phyloP scores from a whole-genome alignment of 2,329 filamentous ascomycete genomes.

The Rasamsonia emersonii region DNA sequence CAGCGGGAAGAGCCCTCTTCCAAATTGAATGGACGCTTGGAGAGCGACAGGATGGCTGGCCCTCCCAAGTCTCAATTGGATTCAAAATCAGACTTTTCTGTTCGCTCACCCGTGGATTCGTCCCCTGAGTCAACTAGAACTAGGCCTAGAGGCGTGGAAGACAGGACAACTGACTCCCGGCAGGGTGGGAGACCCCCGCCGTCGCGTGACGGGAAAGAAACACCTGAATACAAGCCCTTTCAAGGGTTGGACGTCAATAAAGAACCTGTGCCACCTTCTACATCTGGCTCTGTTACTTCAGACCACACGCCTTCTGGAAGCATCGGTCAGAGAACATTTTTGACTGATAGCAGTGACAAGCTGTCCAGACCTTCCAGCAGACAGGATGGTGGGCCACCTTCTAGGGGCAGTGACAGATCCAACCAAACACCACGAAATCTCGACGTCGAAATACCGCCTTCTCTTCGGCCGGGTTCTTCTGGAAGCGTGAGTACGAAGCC shows the following conservation, averaged over 20 bases:
- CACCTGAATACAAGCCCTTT: constrained; percentile 13
- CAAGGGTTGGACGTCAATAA: constrained; percentile 11
- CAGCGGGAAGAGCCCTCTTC: constrained; percentile 18
- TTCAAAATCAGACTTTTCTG: constrained; percentile 16
- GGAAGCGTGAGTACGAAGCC: constrained; percentile 7
- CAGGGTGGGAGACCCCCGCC: constrained; percentile 18
- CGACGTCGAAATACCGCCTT: constrained; percentile 13
- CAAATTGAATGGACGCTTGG: constrained; percentile 16
- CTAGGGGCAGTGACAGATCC: constrained; percentile 22
- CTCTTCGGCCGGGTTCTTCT: constrained; percentile 15
- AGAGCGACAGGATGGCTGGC: constrained; percentile 12
- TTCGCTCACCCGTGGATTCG: constrained; percentile 9
- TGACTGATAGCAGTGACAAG: constrained; percentile 21
- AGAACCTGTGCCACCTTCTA: constrained; percentile 22
- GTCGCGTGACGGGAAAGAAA: constrained; percentile 19
- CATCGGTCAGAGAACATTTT: constrained; percentile 20
- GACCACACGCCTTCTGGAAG: too few relatives aligned
- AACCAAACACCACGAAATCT: constrained; percentile 10
- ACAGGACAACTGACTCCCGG: constrained; percentile 12
- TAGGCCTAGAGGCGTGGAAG: constrained; percentile 12
- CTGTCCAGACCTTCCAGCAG: constrained; percentile 21
- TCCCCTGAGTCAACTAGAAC: constrained; percentile 8
- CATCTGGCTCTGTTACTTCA: constrained; percentile 19
- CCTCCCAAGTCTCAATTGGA: constrained; percentile 13
- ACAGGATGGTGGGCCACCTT: constrained; percentile 13